Evolutionary conservation across 805 yeast genomes (phyloP).

Genomic region (Candida chilensis): DNA sequence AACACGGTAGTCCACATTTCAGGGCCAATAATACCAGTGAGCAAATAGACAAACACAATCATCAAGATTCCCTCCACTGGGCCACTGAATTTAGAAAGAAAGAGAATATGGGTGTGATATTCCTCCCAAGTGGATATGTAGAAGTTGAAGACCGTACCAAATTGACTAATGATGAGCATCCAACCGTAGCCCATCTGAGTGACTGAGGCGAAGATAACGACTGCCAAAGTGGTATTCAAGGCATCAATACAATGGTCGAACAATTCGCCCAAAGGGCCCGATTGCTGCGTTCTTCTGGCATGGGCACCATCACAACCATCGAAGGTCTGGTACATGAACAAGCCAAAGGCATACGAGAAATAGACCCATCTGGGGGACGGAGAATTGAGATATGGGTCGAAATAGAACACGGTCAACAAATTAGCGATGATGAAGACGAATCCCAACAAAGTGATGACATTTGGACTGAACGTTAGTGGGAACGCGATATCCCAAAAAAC

Average conservation of each 20-base stretch:
- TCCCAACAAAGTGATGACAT: slow-evolving; percentile 78
- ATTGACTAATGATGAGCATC: slow-evolving; percentile 52
- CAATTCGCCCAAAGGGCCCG: slow-evolving; percentile 89
- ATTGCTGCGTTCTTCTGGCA: slow-evolving; percentile 91
- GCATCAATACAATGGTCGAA: slow-evolving; percentile 84
- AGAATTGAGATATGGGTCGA: slow-evolving; percentile 57
- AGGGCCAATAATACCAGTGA: slow-evolving; percentile 67
- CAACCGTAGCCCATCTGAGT: slow-evolving; percentile 67
- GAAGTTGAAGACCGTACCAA: slow-evolving; percentile 72
- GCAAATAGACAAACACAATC: slow-evolving; percentile 40
- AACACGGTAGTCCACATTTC: slow-evolving; percentile 49
- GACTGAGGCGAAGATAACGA: slow-evolving; percentile 67
- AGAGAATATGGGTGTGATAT: slow-evolving; percentile 79
- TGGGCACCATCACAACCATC: slow-evolving; percentile 96
- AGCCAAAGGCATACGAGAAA: slow-evolving; percentile 67
- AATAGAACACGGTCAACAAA: slow-evolving; percentile 54
- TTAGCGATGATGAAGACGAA: slow-evolving; percentile 62
- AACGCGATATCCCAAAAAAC: not conserved
- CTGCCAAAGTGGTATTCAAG: slow-evolving; percentile 71
- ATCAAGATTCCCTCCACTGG: slow-evolving; percentile 91
- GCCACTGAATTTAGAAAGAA: slow-evolving; percentile 73
- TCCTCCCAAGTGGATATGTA: slow-evolving; percentile 95
- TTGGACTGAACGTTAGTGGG: slow-evolving; percentile 39
- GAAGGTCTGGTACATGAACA: slow-evolving; percentile 88
- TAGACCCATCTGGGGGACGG: slow-evolving; percentile 72